These are phyloP conservation scores for Inosperma sp. DNA, from an alignment of 768 basidiomycete genomes.

Conservation along the genomic window DNA sequence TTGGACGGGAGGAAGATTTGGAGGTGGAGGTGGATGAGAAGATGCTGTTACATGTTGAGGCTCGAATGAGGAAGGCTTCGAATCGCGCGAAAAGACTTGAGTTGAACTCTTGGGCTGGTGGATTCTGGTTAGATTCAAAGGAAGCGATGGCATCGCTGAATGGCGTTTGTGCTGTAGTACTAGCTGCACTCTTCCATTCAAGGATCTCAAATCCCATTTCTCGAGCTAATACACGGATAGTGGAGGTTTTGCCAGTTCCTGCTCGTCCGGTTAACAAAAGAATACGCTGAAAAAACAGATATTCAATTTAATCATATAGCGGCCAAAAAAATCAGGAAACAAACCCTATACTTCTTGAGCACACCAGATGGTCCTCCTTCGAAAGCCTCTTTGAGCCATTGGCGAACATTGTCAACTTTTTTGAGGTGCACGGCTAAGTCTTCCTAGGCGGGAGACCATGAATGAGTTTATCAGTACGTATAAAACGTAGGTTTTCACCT, in stretches of 20 bases:
- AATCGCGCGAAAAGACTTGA: slow-evolving; percentile 65
- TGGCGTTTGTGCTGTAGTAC: slow-evolving; percentile 37
- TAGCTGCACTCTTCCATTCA: slow-evolving; percentile 77
- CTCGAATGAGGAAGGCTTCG: slow-evolving; percentile 67
- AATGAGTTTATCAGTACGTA: background rate
- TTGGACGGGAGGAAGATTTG: slow-evolving; percentile 10
- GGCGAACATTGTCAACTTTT: slow-evolving; percentile 73
- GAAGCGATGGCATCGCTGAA: slow-evolving; percentile 16
- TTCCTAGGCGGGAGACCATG: slow-evolving; percentile 23
- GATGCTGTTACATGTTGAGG: slow-evolving; percentile 54
- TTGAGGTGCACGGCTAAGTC: slow-evolving; percentile 75
- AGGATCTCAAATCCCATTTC: slow-evolving; percentile 77
- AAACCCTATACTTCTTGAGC: slow-evolving; percentile 68
- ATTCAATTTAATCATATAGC: background rate
- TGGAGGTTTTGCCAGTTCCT: slow-evolving; percentile 88
- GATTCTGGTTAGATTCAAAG: slow-evolving; percentile 3
- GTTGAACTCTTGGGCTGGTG: slow-evolving; percentile 24
- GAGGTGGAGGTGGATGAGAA: slow-evolving; percentile 28
- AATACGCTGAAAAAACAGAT: slow-evolving; percentile 54
- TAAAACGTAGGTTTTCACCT: slow-evolving; percentile 35
- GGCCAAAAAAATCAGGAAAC: slow-evolving; percentile 27
- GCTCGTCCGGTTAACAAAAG: slow-evolving; percentile 84
- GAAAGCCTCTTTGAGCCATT: slow-evolving; percentile 71
- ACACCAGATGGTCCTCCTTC: slow-evolving; percentile 61
- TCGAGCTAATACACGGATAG: slow-evolving; percentile 64